phyloP scores from a whole-genome alignment of 176 grass and related monocot species.

The Pontederia crassipes region DNA sequence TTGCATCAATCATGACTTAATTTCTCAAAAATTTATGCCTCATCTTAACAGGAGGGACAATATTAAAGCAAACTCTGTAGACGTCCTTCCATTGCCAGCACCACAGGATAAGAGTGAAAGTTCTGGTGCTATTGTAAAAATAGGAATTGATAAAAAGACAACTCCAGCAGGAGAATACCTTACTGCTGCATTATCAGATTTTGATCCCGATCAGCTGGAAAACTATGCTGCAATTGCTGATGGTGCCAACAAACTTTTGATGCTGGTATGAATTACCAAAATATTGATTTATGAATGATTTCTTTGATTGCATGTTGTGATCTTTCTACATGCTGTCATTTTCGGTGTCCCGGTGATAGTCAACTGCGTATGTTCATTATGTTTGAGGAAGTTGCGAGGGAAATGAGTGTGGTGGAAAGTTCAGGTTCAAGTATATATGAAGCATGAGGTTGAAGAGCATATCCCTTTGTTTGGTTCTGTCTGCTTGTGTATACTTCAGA shows the following conservation, averaged over 20 bases:
- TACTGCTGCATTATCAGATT: slow-evolving; percentile 82
- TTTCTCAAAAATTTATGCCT: slow-evolving; percentile 5
- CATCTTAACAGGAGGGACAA: slow-evolving; percentile 39
- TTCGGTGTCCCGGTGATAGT: no score
- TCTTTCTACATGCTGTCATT: no score
- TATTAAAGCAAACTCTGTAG: slow-evolving; percentile 29
- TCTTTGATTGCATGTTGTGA: no score
- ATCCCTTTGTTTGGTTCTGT: no score
- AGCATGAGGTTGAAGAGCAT: no score
- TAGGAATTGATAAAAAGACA: slow-evolving; percentile 70
- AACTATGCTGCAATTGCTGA: slow-evolving; percentile 93
- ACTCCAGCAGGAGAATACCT: slow-evolving; percentile 97
- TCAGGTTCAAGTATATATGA: no score
- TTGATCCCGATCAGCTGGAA: slow-evolving; percentile 91
- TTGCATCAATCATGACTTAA: slow-evolving; percentile 11
- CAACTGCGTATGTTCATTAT: no score
- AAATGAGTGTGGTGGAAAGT: no score
- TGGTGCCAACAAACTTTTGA: slow-evolving; percentile 98
- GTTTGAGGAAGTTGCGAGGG: no score
- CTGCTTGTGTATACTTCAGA: no score
- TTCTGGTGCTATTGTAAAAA: slow-evolving; percentile 82
- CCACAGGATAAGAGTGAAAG: slow-evolving; percentile 58
- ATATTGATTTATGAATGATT: no score
- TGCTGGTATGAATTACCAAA: slow-evolving; percentile 47
- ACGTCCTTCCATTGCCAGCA: slow-evolving; percentile 19